phyloP scores from a whole-genome alignment of 2,329 filamentous ascomycete species.

The Stenocarpella maydis region DNA sequence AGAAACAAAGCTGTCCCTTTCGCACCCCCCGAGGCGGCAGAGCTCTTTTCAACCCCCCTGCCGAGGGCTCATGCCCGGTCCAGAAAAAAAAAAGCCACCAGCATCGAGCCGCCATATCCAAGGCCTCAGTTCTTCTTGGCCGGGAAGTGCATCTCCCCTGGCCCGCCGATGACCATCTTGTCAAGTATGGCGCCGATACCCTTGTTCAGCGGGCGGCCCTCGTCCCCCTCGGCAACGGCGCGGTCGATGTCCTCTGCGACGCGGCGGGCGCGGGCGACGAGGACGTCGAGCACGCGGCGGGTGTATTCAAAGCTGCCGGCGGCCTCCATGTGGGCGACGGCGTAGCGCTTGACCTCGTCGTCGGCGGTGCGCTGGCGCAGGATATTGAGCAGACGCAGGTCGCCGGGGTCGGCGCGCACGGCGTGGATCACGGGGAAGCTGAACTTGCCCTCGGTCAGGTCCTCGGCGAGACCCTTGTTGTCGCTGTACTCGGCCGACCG shows the following conservation, averaged over 20 bases:
- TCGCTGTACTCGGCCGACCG: constrained; percentile 76
- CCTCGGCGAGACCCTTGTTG: constrained; percentile 95
- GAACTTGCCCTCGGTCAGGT: constrained; percentile 96
- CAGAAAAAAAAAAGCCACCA: no score
- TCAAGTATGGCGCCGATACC: constrained; percentile 74
- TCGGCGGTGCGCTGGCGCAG: constrained; percentile 88
- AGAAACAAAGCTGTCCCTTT: background rate
- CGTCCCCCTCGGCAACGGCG: constrained; percentile 52
- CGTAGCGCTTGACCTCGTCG: constrained; percentile 89
- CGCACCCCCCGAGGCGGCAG: background rate
- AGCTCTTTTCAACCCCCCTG: no score
- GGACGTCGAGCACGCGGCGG: constrained; percentile 68
- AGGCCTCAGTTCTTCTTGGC: constrained; percentile 22
- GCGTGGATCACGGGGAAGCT: constrained; percentile 95
- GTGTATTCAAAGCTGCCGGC: constrained; percentile 93
- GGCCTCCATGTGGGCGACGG: constrained; percentile 87
- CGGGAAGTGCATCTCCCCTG: constrained; percentile 33
- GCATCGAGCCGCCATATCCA: no score
- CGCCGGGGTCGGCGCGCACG: constrained; percentile 78
- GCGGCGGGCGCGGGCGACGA: constrained; percentile 69
- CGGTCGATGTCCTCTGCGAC: constrained; percentile 72
- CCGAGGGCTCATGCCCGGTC: no score
- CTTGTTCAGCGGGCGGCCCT: constrained; percentile 48
- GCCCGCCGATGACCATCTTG: constrained; percentile 60
- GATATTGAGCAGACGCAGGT: constrained; percentile 88